These are phyloP conservation scores for Blastocystis sp. DNA, from an alignment of 352 stramenopile species.

Conservation along the genomic window DNA sequence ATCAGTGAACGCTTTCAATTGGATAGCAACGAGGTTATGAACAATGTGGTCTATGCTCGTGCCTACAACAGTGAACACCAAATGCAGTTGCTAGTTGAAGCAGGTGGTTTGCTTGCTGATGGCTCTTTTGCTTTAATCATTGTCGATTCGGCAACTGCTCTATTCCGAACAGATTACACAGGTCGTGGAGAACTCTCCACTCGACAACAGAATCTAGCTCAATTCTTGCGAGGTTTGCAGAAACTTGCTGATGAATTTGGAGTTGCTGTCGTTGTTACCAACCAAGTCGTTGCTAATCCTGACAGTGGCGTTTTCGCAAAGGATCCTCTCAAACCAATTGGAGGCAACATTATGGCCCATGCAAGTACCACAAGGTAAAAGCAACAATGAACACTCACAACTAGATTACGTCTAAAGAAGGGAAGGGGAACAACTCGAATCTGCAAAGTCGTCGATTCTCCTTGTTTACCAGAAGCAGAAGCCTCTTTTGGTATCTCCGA, in stretches of 20 bases:
- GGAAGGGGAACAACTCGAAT: conserved; percentile 93
- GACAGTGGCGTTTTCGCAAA: conserved; percentile 82
- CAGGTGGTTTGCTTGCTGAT: conserved; percentile 64
- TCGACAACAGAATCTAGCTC: conserved; percentile 76
- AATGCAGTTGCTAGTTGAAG: conserved; percentile 69
- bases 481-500: conserved; percentile 82
- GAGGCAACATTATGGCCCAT: conserved; percentile 91
- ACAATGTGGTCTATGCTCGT: conserved; percentile 95
- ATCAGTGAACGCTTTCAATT: conserved; percentile 95
- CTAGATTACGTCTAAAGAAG: conserved; percentile 82
- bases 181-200: conserved; percentile 92
- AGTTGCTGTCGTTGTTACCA: conserved; percentile 87
- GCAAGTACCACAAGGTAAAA: conserved; percentile 83
- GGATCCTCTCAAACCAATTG: conserved; percentile 79
- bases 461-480: conserved; percentile 88
- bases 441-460: conserved; percentile 88
- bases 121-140: conserved; percentile 78
- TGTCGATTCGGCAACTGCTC: conserved; percentile 90
- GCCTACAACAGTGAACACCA: conserved; percentile 99
- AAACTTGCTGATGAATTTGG: conserved; percentile 95
- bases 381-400: conserved; percentile 79
- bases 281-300: conserved; percentile 81
- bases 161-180: conserved; percentile 97
- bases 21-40: conserved; percentile 85
- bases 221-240: conserved; percentile 91